Percentiles rank a stretch among this genome's conserved stretches.
Evolutionary conservation across 2,329 filamentous ascomycete species (phyloP).

Genomic region (Pseudohalonectria lignicola): DNA sequence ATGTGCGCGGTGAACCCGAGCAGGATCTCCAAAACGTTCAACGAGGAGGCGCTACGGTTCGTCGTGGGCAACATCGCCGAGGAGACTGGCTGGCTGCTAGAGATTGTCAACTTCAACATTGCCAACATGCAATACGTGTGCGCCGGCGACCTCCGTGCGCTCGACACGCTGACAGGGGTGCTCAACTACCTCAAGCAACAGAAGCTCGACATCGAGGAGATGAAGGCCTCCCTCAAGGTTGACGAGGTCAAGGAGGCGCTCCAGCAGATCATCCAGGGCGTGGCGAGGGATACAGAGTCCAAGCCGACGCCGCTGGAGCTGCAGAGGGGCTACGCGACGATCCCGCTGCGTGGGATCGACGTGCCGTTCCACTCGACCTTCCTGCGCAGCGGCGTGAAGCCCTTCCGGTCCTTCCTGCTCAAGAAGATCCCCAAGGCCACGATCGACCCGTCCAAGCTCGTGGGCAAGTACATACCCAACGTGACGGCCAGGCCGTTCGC

Average conservation of each 20-base stretch:
- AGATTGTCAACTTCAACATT: slow-evolving; percentile 96
- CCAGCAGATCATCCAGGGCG: slow-evolving; percentile 81
- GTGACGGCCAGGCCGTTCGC: slow-evolving; percentile 94
- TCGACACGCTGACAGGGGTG: slow-evolving; percentile 67
- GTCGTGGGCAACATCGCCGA: slow-evolving; percentile 93
- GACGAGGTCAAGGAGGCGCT: slow-evolving; percentile 88
- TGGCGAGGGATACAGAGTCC: slow-evolving; percentile 72
- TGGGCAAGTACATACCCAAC: slow-evolving; percentile 99
- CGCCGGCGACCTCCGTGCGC: slow-evolving; percentile 57
- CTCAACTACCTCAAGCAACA: slow-evolving; percentile 94
- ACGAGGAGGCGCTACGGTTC: slow-evolving; percentile 92
- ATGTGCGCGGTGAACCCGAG: slow-evolving; percentile 99
- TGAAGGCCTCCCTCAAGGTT: slow-evolving; percentile 76
- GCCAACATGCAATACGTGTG: slow-evolving; percentile 68
- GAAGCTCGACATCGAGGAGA: slow-evolving; percentile 91
- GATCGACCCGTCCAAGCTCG: slow-evolving; percentile 90
- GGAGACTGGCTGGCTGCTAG: slow-evolving; percentile 87
- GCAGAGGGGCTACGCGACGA: slow-evolving; percentile 91
- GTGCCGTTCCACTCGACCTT: slow-evolving; percentile 99
- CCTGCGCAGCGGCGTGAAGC: slow-evolving; percentile 94
- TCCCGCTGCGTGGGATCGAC: slow-evolving; percentile 92
- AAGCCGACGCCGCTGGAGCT: slow-evolving; percentile 86
- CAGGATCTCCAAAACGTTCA: slow-evolving; percentile 97
- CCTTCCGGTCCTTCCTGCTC: slow-evolving; percentile 93
- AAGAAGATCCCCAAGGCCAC: slow-evolving; percentile 99